Conservation (phyloP, 2,329 filamentous ascomycete genomes). For the Talaromyces sp. region DNA sequence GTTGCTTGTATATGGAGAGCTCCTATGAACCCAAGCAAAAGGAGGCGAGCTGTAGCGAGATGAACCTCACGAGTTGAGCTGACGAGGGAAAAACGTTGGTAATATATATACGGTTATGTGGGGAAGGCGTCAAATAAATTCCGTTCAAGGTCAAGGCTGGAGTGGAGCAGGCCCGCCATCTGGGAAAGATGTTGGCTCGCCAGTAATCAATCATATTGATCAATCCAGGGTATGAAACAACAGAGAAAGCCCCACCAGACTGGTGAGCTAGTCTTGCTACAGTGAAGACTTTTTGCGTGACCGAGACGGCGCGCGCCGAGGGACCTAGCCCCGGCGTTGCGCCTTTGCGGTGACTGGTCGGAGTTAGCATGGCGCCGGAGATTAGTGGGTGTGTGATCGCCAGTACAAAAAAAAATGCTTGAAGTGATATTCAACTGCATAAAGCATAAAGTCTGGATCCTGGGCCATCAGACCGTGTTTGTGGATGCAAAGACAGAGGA, state of each 20-base stretch:
- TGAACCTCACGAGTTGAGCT: not conserved
- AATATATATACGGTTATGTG: not conserved
- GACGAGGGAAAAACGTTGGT: not conserved
- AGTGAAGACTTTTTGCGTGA: not conserved
- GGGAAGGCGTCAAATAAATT: not conserved
- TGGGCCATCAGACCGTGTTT: not conserved
- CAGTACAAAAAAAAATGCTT: not conserved
- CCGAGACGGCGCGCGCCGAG: not conserved
- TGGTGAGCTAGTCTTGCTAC: not conserved
- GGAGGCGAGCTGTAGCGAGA: not conserved
- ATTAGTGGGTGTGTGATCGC: not conserved
- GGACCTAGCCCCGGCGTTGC: not conserved
- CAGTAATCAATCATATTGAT: not conserved
- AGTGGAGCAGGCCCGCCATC: not conserved
- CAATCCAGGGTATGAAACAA: not conserved
- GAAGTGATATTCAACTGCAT: not conserved
- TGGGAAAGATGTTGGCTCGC: not conserved
- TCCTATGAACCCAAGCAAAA: not conserved
- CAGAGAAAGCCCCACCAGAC: not conserved
- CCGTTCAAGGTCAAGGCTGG: not conserved
- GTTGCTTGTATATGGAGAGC: not conserved
- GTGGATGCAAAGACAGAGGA: not conserved
- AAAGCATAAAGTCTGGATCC: not conserved
- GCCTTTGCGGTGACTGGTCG: not conserved
- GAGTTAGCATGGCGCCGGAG: not conserved